Evolutionary conservation across 148 eudicot genomes (phyloP), one percentile per base, ranked within the genome.

Genomic region (Cornus florida): DNA sequence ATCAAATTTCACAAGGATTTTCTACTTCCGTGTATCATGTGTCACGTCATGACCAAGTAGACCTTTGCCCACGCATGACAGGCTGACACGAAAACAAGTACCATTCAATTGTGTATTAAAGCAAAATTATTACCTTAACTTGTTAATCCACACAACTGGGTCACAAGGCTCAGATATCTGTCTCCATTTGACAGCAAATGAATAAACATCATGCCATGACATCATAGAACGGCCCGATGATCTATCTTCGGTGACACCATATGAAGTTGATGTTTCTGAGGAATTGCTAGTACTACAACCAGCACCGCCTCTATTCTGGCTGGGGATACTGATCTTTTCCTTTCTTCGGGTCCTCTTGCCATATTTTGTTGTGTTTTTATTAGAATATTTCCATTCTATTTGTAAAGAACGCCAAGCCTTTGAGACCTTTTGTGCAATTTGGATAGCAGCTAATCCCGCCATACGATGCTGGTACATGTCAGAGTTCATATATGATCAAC

Each of bases 151-250:
- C 73, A 96, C 91, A 80, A 96, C 95, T 70, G 99, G 97, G 79
- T 96, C 99, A 87, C 98, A 92, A 72, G 99, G 99, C 82, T 96
- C 99, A 70, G 99, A 92, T 32, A 96, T 93, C 85, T 96, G 99
- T 86, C 99, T 92, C 99, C 99, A 96, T 84, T 89, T 92, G 71
- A 96, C 98, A 78, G 99, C 99, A 83, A 94, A 41, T 19, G 93
- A 91, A 80, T 92, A 96, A 78, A 96, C 87, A 83, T 91, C 91
- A 78, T 91, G 91, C 99, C 99, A 96, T 70, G 94, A 87, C 88
- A 93, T 79, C 68, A 79, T 80, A 82, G 89, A 79, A 75, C 98
- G 97, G 73, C 89, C 81, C 24, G 89, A 84, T 86, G 93, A 82
- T 84, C 85, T 86, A 35, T 96, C 98, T 77, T 92, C 98, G 5